Conservation (phyloP, 2,329 filamentous ascomycete species). For the Pseudogymnoascus verrucosus region DNA sequence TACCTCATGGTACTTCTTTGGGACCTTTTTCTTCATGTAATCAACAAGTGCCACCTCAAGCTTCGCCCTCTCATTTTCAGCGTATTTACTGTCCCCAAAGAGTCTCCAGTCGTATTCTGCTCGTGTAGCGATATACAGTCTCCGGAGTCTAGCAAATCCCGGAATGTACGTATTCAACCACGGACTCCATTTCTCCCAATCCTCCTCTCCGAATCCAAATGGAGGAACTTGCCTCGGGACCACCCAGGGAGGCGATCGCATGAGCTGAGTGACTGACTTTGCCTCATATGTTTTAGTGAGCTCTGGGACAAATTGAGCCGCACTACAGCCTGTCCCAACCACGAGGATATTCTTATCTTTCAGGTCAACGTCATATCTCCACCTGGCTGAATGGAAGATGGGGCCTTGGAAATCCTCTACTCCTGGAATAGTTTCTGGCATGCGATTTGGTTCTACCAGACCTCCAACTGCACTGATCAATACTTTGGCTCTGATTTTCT, state of each 20-base stretch:
- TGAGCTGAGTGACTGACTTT: constrained; percentile 50
- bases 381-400: constrained; percentile 50
- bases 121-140: constrained; percentile 33
- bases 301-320: constrained; percentile 47
- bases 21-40: constrained; percentile 40
- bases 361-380: constrained; percentile 45
- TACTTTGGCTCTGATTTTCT: constrained; percentile 46
- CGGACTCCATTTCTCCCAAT: constrained; percentile 40
- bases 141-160: constrained; percentile 34
- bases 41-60: constrained; percentile 34
- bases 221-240: constrained; percentile 34
- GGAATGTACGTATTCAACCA: constrained; percentile 39
- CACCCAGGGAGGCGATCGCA: constrained; percentile 51
- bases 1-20: constrained; percentile 47
- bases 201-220: constrained; percentile 25
- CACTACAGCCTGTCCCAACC: constrained; percentile 49
- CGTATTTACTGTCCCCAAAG: constrained; percentile 35
- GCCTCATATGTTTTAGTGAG: constrained; percentile 37
- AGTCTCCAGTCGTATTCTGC: constrained; percentile 40
- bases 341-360: constrained; percentile 48
- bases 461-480: constrained; percentile 47
- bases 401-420: constrained; percentile 45
- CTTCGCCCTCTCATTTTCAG: constrained; percentile 33
- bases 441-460: constrained; percentile 45
- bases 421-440: constrained; percentile 43